Evolutionary conservation across 73 alveolate genomes (phyloP).

Genomic region (Paramecium biaurelia): DNA sequence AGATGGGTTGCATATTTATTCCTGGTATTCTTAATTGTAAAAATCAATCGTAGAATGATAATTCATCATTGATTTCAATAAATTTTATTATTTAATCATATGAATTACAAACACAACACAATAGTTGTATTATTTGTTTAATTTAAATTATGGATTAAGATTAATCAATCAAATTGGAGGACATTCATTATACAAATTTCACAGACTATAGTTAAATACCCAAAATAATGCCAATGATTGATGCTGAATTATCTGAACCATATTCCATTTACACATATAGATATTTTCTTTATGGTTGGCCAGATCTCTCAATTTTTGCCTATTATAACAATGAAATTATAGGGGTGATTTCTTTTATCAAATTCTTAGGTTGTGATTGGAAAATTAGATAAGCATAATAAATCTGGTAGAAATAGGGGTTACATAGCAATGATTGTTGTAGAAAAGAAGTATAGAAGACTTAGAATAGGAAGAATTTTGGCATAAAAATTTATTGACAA

Average conservation of each 20-base stretch:
- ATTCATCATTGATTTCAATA: not conserved
- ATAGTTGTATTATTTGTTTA: not conserved
- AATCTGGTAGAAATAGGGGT: constrained; percentile 78
- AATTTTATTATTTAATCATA: not conserved
- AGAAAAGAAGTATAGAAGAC: constrained; percentile 86
- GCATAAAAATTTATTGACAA: constrained; percentile 79
- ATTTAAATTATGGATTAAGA: constrained; percentile 14
- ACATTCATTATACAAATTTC: constrained; percentile 47
- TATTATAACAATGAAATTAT: constrained; percentile 72
- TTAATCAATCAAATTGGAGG: constrained; percentile 35
- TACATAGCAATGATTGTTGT: constrained; percentile 98
- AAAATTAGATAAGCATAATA: constrained; percentile 71
- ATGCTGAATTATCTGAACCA: constrained; percentile 94
- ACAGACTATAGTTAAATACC: constrained; percentile 57
- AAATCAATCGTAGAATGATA: not conserved
- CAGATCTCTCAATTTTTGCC: constrained; percentile 82
- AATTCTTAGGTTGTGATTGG: constrained; percentile 62
- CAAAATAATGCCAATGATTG: constrained; percentile 82
- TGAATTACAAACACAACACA: not conserved
- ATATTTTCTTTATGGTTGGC: constrained; percentile 93
- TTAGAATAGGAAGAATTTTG: constrained; percentile 90
- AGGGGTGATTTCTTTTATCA: constrained; percentile 67
- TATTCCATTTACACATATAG: constrained; percentile 95
- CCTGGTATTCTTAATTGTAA: not conserved
- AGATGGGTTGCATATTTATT: not conserved